A percentile compares a stretch with the other conserved stretches of the same genome.
Evolutionary conservation across 345 rosid species (phyloP).

Genomic region (Arabidopsis arenosa): DNA sequence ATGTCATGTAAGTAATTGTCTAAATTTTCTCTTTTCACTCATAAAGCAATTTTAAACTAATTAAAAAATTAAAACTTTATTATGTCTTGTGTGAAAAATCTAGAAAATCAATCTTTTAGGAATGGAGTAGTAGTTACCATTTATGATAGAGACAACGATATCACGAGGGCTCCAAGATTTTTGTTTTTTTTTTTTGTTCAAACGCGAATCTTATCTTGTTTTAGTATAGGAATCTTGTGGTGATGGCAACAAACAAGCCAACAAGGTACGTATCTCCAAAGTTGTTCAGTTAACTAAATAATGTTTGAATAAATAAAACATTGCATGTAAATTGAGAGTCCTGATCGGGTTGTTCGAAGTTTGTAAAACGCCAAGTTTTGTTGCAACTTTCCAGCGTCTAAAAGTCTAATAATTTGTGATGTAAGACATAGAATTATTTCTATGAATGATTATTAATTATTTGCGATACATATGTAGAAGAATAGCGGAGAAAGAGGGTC

Average conservation of each 20-base stretch:
- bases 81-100: not conserved
- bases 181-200: not conserved
- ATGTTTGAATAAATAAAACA: not conserved
- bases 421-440: not conserved
- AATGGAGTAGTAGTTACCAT: not conserved
- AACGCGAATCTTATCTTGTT: not conserved
- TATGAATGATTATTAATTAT: not conserved
- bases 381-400: not conserved
- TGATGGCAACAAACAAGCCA: not conserved
- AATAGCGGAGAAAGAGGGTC: not conserved
- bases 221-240: not conserved
- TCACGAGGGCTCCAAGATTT: not conserved
- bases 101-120: not conserved
- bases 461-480: not conserved
- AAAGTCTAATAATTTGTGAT: not conserved
- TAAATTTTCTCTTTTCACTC: too few species aligned
- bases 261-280: not conserved
- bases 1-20: too few species aligned
- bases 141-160: not conserved
- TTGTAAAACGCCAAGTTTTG: not conserved
- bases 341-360: not conserved
- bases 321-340: conserved; percentile 5
- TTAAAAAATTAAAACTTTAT: not conserved
- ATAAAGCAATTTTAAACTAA: too few species aligned
- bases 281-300: not conserved